Conservation (phyloP, 2,329 filamentous ascomycete species). For the Cordyceps cateniannulata region DNA sequence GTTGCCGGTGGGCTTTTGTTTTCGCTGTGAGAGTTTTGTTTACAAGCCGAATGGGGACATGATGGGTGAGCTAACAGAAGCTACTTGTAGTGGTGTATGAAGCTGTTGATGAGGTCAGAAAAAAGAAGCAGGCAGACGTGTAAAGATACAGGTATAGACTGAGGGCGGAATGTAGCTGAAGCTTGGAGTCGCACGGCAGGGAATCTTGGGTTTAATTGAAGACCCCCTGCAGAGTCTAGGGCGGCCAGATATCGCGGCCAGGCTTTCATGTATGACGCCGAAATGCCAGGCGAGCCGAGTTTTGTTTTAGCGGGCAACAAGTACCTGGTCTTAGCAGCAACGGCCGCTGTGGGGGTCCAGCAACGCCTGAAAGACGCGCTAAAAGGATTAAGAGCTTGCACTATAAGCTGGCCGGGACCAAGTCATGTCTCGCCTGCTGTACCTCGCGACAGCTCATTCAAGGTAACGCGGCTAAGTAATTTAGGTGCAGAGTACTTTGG, state of each 20-base stretch:
- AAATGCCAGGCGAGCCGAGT: neutral
- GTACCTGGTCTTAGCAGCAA: constrained; percentile 11
- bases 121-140: neutral
- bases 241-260: constrained; percentile 11
- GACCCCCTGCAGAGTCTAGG: neutral
- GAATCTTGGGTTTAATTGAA: constrained; percentile 3
- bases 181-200: neutral
- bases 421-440: neutral
- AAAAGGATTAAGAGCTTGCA: neutral
- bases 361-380: neutral
- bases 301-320: neutral
- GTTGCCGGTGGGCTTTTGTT: constrained; percentile 10
- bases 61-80: constrained; percentile 8
- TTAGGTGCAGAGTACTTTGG: neutral
- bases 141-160: neutral
- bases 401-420: neutral
- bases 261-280: neutral
- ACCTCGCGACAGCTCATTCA: neutral
- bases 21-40: constrained; percentile 1
- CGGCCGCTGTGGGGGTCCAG: neutral
- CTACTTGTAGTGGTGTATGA: neutral
- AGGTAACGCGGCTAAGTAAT: neutral
- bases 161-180: neutral
- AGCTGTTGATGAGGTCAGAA: neutral
- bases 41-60: constrained; percentile 8